Conservation (phyloP, 83 land plant genomes). For the Thuja plicata region DNA sequence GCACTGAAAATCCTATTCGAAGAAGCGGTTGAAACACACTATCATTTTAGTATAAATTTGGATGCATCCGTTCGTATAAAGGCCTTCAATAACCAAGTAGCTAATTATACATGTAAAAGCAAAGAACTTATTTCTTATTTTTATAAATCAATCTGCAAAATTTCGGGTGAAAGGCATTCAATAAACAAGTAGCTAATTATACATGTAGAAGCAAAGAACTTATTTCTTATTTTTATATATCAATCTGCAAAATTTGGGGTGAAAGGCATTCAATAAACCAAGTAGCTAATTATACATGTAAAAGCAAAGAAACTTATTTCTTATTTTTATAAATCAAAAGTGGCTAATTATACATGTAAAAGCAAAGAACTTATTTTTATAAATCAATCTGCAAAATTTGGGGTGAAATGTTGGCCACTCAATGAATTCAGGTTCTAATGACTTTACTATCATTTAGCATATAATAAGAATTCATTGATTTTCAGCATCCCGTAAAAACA, state of each 20-base stretch:
- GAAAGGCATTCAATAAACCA: neutral
- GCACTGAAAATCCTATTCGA: no score
- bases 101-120: neutral
- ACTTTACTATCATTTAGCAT: neutral
- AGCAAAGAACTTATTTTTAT: neutral
- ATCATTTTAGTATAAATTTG: no score
- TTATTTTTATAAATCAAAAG: neutral
- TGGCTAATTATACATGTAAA: neutral
- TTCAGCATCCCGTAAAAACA: neutral
- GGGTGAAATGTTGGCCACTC: neutral
- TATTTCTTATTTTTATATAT: no score
- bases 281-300: neutral
- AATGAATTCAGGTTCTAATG: neutral
- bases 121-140: neutral
- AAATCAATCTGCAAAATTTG: neutral
- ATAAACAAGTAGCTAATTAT: no score
- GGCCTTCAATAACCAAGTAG: neutral
- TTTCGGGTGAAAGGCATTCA: neutral
- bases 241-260: neutral
- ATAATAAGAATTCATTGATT: neutral
- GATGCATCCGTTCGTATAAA: neutral
- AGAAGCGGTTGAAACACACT: neutral
- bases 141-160: neutral
- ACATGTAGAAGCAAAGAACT: neutral
- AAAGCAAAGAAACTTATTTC: neutral